phyloP scores from a whole-genome alignment of 208 protist genomes.

The Tritrichomonas musculus region DNA sequence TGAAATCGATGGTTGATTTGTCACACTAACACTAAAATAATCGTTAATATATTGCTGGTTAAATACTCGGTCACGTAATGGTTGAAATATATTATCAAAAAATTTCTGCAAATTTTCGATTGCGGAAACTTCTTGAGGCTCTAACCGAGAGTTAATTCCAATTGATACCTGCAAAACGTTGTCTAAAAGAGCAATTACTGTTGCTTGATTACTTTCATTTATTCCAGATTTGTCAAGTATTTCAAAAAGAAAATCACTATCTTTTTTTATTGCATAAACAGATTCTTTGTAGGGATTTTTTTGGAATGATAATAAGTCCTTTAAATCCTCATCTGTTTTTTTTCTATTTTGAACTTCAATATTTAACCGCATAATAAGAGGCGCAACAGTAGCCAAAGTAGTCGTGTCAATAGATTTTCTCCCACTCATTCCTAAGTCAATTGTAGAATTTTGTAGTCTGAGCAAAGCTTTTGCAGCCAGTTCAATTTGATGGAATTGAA shows the following conservation, averaged over 20 bases:
- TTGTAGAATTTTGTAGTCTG: too few relatives aligned
- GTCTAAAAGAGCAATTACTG: neutral
- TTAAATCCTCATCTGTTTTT: neutral
- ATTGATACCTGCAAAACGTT: neutral
- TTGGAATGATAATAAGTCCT: too few relatives aligned
- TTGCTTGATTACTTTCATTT: neutral
- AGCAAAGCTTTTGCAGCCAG: neutral
- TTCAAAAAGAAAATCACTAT: neutral
- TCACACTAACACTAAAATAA: neutral
- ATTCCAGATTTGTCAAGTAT: neutral
- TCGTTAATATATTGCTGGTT: neutral
- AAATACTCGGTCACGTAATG: too few relatives aligned
- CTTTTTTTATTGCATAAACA: neutral
- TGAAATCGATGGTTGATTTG: neutral
- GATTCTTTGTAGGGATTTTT: too few relatives aligned
- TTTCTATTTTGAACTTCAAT: neutral
- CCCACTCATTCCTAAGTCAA: neutral
- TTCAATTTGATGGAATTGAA: neutral
- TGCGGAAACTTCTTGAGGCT: neutral
- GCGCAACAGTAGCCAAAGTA: neutral
- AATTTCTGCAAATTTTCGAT: neutral
- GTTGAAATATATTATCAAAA: neutral
- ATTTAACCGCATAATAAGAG: neutral
- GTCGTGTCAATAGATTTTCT: neutral
- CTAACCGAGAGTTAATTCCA: too few relatives aligned